These are phyloP conservation scores for Pyronema domesticum DNA, from an alignment of 495 filamentous ascomycete genomes.

Conservation along the genomic window DNA sequence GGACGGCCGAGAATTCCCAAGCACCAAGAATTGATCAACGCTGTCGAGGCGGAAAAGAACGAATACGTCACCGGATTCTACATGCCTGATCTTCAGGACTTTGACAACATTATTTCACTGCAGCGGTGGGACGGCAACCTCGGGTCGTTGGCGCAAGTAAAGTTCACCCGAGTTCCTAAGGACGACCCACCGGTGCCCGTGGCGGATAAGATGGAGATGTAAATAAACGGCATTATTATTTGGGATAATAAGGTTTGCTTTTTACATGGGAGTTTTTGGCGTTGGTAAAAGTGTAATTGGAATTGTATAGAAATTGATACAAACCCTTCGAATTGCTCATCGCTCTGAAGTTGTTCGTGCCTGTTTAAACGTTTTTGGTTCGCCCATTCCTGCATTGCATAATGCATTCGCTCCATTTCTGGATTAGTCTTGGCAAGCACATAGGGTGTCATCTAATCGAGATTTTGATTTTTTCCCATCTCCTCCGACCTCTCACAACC, in stretches of 20 bases:
- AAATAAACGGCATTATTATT: background rate
- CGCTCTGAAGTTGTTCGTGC: too few relatives aligned
- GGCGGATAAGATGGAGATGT: conserved; percentile 3
- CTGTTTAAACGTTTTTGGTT: too few relatives aligned
- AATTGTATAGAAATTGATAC: too few relatives aligned
- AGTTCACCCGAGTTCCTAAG: conserved; percentile 28
- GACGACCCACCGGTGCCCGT: conserved; percentile 3
- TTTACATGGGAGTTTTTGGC: too few relatives aligned
- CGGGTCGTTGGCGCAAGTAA: conserved; percentile 39
- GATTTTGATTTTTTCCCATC: conserved; percentile 6
- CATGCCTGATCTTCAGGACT: conserved; percentile 43
- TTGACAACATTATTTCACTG: conserved; percentile 35
- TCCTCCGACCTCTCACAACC: background rate
- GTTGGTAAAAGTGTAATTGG: too few relatives aligned
- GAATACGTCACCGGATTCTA: conserved; percentile 76
- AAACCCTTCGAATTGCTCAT: too few relatives aligned
- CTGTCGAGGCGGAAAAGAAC: conserved; percentile 49
- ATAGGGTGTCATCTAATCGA: background rate
- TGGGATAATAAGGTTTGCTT: too few relatives aligned
- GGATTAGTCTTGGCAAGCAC: too few relatives aligned
- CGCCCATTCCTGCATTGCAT: too few relatives aligned
- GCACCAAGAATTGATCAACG: conserved; percentile 59
- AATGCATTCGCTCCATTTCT: too few relatives aligned
- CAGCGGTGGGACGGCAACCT: conserved; percentile 45
- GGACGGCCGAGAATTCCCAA: conserved; percentile 62